These are phyloP conservation scores for Trametes pubescens DNA, from an alignment of 1,284 basidiomycete genomes.

Conservation along the genomic window DNA sequence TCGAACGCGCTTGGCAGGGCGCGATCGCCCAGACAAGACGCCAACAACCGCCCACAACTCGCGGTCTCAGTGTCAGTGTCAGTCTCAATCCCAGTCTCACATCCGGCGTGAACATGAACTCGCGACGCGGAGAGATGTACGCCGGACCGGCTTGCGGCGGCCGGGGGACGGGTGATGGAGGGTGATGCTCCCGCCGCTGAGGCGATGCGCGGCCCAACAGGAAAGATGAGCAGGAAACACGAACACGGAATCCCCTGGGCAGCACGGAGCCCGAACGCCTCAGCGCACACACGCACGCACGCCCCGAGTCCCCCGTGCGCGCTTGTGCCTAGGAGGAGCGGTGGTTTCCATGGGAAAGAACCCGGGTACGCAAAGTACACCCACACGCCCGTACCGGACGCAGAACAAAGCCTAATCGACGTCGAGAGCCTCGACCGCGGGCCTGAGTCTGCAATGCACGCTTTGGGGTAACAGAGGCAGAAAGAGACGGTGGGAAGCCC, in stretches of 20 bases:
- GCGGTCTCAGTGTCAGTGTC: not conserved
- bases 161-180: not conserved
- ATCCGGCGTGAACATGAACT: too few relatives aligned
- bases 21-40: not conserved
- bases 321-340: too few relatives aligned
- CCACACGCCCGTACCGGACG: not conserved
- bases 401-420: not conserved
- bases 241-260: too few relatives aligned
- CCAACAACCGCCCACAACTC: constrained; percentile 7
- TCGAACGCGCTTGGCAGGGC: constrained; percentile 4
- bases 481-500: not conserved
- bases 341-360: too few relatives aligned
- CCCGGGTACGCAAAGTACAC: not conserved
- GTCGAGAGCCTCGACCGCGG: not conserved
- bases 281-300: too few relatives aligned
- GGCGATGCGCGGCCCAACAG: not conserved
- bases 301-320: too few relatives aligned
- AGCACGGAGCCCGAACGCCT: too few relatives aligned
- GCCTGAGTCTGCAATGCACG: not conserved
- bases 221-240: not conserved
- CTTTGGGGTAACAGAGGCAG: too few relatives aligned
- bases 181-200: not conserved
- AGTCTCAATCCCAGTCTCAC: not conserved
- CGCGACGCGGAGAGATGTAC: not conserved
- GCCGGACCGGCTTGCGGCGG: not conserved